Evolutionary conservation across 371 early-diverging fungal genomes (phyloP).

Genomic region (Rhizopus stolonifer): DNA sequence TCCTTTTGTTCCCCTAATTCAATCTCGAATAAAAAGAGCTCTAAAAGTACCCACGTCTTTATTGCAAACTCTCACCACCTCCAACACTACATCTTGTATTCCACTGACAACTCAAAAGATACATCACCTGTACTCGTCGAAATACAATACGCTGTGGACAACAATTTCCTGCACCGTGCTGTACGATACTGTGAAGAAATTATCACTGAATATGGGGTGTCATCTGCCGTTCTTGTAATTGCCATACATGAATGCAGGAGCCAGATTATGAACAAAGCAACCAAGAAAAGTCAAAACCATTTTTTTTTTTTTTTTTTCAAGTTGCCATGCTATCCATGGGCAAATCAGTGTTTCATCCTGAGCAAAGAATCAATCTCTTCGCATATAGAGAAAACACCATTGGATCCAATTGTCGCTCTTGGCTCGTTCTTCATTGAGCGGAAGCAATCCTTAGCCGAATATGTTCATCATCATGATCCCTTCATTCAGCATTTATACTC

Average conservation of each 20-base stretch:
- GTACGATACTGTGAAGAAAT: conserved; percentile 1
- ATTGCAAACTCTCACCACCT: too few species aligned
- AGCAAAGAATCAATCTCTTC: conserved; percentile 17
- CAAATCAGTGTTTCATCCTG: conserved; percentile 5
- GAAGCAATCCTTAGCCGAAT: conserved; percentile 18
- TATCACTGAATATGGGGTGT: conserved; percentile 1
- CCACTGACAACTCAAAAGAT: neutral
- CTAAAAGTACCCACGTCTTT: too few species aligned
- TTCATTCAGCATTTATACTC: conserved; percentile 12
- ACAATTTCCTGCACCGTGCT: conserved; percentile 2
- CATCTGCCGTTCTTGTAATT: conserved; percentile 3
- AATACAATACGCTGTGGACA: conserved; percentile 8
- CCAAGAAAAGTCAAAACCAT: conserved; percentile 6
- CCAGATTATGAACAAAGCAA: conserved; percentile 5
- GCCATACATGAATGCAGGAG: conserved; percentile 9
- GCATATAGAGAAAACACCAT: conserved; percentile 14
- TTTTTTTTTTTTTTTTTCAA: conserved; percentile 8
- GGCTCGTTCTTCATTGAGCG: conserved; percentile 14
- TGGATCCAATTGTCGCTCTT: conserved; percentile 19
- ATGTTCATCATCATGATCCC: conserved; percentile 11
- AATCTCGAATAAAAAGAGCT: too few species aligned
- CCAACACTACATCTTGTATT: too few species aligned
- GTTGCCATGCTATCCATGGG: conserved; percentile 9
- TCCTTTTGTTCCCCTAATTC: too few species aligned
- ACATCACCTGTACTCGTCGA: conserved; percentile 5